Evolutionary conservation across 2,329 filamentous ascomycete genomes (phyloP), one percentile per base, ranked within the genome.

Genomic region (Colletotrichum sp.): DNA sequence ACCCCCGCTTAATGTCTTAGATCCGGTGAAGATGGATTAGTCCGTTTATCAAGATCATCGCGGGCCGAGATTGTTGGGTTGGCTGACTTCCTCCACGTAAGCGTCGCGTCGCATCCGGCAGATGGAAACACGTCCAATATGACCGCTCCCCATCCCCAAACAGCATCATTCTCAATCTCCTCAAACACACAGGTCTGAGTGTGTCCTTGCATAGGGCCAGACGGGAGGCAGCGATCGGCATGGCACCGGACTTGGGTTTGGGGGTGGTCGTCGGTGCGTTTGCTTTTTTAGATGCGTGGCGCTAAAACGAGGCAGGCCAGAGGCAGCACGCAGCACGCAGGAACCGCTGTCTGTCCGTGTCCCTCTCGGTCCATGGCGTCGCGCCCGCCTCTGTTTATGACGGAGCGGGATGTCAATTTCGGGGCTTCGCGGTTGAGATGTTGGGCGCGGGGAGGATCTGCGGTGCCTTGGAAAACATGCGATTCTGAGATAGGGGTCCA

Each of bases 281-380:
- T 67, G n/a, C 64, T 67, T 67, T 56, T 58, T 52, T 21, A 52
- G 13, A 26, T 28, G 34, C 26, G 43, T 59, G 28, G 52, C 67
- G 24, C 67, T 71, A 71, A 56, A 62, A 61, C 28, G 56, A 26
- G 43, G 43, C 43, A 52, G n/a, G 43, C 43, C 43, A 52, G 43
- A 52, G 43, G 43, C 43, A 52, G 43, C 43, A 13, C n/a, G 43
- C 43, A 43, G 38, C 38, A 52, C 43, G 52, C 28, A 43, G 28
- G 30, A 62, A 36, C 67, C 61, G 52, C 71, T 71, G 71, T 71
- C 71, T 32, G 67, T 61, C 71, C 71, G 61, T 71, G 67, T 71
- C 48, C 43, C 43, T 65, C 52, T 66, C 61, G 71, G 71, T 26
- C 18, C 56, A 56, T 63, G 71, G 71, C 24, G 38, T 43, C 36